phyloP scores from a whole-genome alignment of 2,329 filamentous ascomycete species.

The Diaporthe nobilis region DNA sequence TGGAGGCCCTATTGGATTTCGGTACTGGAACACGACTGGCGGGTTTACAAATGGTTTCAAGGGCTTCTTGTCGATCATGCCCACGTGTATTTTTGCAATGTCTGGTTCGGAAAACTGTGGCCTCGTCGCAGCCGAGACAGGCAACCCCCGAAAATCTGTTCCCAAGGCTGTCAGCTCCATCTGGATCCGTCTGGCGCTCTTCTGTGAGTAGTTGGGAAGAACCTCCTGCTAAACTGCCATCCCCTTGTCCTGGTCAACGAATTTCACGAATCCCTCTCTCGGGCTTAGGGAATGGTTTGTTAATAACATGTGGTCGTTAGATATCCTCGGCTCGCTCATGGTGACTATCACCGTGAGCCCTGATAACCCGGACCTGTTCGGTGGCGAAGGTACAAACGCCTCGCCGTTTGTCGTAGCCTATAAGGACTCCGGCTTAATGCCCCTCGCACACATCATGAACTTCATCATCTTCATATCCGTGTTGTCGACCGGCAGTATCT shows the following conservation, averaged over 20 bases:
- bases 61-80: constrained; percentile 68
- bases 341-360: constrained; percentile 60
- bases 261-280: background rate
- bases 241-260: too few relatives aligned
- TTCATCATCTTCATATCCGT: constrained; percentile 63
- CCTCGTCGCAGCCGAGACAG: constrained; percentile 59
- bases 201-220: constrained; percentile 47
- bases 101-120: constrained; percentile 60
- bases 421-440: constrained; percentile 54
- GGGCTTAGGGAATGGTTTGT: background rate
- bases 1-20: constrained; percentile 57
- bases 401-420: constrained; percentile 63
- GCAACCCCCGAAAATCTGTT: constrained; percentile 58
- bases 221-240: background rate
- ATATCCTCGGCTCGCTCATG: constrained; percentile 60
- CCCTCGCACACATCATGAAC: constrained; percentile 63
- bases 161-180: constrained; percentile 61
- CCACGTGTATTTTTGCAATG: constrained; percentile 65
- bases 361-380: constrained; percentile 56
- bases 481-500: constrained; percentile 59
- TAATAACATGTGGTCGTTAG: background rate
- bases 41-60: constrained; percentile 60
- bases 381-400: constrained; percentile 56
- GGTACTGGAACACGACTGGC: constrained; percentile 58
- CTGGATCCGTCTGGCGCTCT: constrained; percentile 60